phyloP scores from a whole-genome alignment of 2,329 filamentous ascomycete genomes.

The Domatiomyces globalis region DNA sequence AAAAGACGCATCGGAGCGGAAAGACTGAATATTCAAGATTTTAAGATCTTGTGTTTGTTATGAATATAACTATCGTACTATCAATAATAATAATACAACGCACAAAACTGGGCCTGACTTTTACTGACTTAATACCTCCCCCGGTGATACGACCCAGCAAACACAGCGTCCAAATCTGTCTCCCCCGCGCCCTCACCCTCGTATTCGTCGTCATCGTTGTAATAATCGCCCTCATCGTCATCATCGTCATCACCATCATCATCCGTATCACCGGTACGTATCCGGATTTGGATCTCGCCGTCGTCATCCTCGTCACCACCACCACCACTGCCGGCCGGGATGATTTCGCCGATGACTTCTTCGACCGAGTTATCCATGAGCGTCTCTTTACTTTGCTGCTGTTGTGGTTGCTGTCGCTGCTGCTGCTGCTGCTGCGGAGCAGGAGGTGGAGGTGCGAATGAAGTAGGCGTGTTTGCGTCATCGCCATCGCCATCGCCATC shows the following conservation, averaged over 20 bases:
- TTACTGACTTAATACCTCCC: too few relatives aligned
- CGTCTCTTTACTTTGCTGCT: not conserved
- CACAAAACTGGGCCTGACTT: too few relatives aligned
- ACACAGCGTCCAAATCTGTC: constrained; percentile 12
- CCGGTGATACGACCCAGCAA: constrained; percentile 8
- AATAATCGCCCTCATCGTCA: constrained; percentile 5
- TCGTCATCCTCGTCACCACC: not conserved
- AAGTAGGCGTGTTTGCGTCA: not conserved
- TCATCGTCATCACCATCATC: constrained; percentile 1
- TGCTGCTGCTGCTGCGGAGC: not conserved
- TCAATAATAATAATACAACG: too few relatives aligned
- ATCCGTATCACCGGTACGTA: not conserved
- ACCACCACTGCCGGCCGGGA: not conserved
- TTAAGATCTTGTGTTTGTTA: too few relatives aligned
- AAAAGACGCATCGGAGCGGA: not conserved
- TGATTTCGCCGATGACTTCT: not conserved
- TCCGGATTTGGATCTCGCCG: not conserved
- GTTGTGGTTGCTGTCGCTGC: not conserved
- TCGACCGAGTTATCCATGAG: not conserved
- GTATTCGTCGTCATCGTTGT: constrained; percentile 7
- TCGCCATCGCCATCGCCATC: not conserved
- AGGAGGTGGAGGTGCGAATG: not conserved
- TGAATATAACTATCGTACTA: too few relatives aligned
- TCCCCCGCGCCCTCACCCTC: constrained; percentile 3
- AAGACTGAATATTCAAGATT: too few relatives aligned